Evolutionary conservation across 2,329 filamentous ascomycete species (phyloP).

Genomic region (Xylaria sp.): DNA sequence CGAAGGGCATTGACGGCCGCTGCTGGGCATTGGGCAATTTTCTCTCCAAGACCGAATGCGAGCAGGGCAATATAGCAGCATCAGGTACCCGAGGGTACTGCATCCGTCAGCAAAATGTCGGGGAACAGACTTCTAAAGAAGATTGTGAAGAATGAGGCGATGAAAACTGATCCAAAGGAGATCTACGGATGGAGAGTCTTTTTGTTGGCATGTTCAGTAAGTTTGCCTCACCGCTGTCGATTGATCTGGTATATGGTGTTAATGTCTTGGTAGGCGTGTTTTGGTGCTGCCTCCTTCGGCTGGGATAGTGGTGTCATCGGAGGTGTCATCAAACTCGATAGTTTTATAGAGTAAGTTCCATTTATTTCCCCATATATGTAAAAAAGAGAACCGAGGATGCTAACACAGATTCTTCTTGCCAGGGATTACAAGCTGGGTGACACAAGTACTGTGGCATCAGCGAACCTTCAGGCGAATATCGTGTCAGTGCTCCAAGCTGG

Average conservation of each 20-base stretch:
- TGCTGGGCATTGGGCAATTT: neutral
- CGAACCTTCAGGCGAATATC: conserved; percentile 67
- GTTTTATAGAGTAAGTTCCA: conserved; percentile 57
- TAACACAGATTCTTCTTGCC: conserved; percentile 15
- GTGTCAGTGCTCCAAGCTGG: conserved; percentile 61
- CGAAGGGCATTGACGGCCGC: neutral
- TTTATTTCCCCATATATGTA: neutral
- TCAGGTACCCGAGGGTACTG: conserved; percentile 1
- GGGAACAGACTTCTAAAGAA: conserved; percentile 42
- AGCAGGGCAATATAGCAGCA: neutral
- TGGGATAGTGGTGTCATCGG: conserved; percentile 69
- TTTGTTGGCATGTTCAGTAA: conserved; percentile 63
- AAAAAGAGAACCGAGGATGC: neutral
- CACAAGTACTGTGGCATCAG: conserved; percentile 48
- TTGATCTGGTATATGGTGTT: conserved; percentile 6
- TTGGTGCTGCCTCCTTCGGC: conserved; percentile 64
- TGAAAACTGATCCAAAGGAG: conserved; percentile 68
- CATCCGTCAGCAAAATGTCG: conserved; percentile 31
- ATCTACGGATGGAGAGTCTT: conserved; percentile 75
- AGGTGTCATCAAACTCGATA: conserved; percentile 65
- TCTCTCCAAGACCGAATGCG: neutral
- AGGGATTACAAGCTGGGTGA: conserved; percentile 59
- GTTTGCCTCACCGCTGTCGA: conserved; percentile 23
- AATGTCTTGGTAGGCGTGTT: conserved; percentile 44
- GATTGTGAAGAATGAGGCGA: conserved; percentile 64